A percentile compares a stretch with the other conserved stretches of the same genome.
Conservation (phyloP, 441 rosid genomes). For the Pelargonium citronellum region DNA sequence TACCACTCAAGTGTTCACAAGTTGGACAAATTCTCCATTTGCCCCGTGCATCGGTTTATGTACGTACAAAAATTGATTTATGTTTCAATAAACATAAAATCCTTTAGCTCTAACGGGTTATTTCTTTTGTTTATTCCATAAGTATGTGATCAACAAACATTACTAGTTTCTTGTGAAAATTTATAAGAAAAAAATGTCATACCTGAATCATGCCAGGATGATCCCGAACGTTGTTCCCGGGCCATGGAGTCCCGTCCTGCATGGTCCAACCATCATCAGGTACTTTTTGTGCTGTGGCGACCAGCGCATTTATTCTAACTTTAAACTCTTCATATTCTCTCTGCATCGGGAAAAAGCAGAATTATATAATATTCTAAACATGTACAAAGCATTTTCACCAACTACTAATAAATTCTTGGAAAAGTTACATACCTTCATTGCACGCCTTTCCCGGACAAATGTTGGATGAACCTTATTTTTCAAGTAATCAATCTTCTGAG, state of each 20-base stretch:
- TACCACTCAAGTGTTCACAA: too few species aligned
- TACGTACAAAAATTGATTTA: too few species aligned
- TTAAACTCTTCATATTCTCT: conserved; percentile 94
- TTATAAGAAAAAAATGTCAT: conserved; percentile 10
- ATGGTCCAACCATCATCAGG: conserved; percentile 99
- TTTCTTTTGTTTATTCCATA: too few species aligned
- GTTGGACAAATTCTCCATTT: too few species aligned
- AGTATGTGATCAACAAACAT: too few species aligned
- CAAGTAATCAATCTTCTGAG: conserved; percentile 78
- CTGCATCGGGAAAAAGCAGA: conserved; percentile 33
- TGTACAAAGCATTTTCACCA: background rate
- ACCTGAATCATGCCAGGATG: conserved; percentile 99
- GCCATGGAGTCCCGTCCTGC: conserved; percentile 99
- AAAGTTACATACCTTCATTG: conserved; percentile 66
- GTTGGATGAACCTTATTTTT: conserved; percentile 71
- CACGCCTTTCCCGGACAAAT: conserved; percentile 78
- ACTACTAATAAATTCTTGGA: background rate
- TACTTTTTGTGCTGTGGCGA: conserved; percentile 78
- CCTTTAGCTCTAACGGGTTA: too few species aligned
- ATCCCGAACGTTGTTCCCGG: conserved; percentile 82
- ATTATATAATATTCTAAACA: background rate
- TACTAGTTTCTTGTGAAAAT: background rate
- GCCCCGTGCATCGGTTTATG: too few species aligned
- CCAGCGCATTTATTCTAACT: conserved; percentile 73
- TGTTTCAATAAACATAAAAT: too few species aligned